phyloP scores from a whole-genome alignment of 345 rosid genomes.

The Sonneratia caseolaris region DNA sequence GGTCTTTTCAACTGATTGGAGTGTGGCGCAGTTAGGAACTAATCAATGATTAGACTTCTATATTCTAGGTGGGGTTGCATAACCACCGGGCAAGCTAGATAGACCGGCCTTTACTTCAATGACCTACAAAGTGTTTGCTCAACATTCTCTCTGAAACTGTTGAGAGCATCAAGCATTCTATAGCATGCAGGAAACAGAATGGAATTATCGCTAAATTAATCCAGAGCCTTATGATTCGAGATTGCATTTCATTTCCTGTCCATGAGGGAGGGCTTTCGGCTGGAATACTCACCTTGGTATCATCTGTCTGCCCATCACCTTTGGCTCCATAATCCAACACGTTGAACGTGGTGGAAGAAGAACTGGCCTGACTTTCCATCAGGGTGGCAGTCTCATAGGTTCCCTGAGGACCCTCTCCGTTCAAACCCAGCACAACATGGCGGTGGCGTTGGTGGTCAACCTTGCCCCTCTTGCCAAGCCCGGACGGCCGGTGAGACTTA shows the following conservation, averaged over 20 bases:
- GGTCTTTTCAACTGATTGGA: too few species aligned
- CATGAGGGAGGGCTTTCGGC: not conserved
- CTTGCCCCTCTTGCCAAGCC: not conserved
- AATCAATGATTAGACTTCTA: too few species aligned
- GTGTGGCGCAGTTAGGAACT: too few species aligned
- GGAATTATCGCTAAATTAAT: not conserved
- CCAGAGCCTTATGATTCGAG: not conserved
- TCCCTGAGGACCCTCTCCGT: slow-evolving; percentile 1
- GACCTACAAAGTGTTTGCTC: too few species aligned
- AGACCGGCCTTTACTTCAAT: too few species aligned
- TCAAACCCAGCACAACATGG: slow-evolving; percentile 9
- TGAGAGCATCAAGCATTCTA: too few species aligned
- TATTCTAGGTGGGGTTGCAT: too few species aligned
- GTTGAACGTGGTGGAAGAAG: slow-evolving; percentile 29
- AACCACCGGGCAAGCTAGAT: too few species aligned
- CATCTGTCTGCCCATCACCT: slow-evolving; percentile 71
- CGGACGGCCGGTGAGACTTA: not conserved
- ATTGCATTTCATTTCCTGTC: not conserved
- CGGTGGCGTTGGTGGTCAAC: slow-evolving; percentile 9
- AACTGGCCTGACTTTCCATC: slow-evolving; percentile 11
- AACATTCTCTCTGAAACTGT: too few species aligned
- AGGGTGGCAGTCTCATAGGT: slow-evolving; percentile 5
- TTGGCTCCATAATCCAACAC: slow-evolving; percentile 65
- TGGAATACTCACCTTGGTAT: slow-evolving; percentile 46
- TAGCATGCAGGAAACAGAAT: too few species aligned